Evolutionary conservation across 164 flowering plant genomes (phyloP), one percentile per base, ranked within the genome.

Genomic region (Warburgia ugandensis): DNA sequence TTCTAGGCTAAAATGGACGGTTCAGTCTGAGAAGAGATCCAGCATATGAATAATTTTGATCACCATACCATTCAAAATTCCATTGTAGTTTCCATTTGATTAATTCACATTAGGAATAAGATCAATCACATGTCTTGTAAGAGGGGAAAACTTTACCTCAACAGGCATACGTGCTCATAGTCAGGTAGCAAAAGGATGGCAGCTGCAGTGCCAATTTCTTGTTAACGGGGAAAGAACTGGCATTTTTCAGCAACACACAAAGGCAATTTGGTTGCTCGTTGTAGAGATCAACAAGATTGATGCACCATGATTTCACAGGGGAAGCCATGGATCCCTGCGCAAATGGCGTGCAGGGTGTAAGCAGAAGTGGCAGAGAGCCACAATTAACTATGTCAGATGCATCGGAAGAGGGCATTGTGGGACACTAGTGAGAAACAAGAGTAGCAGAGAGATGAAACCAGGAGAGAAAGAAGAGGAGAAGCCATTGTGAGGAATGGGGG

Each of bases 111-210:
- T n/a, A n/a, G n/a, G 27, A 21, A 21, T 5, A n/a, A 19, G 13
- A 21, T 6, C 3, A n/a, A 3, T 12, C 8, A 20, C 22, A 21
- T 9, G 30, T 22, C 2, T 8, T 2, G 19, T 11, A 10, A 47
- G 33, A 14, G n/a, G n/a, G n/a, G n/a, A n/a, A n/a, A n/a, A n/a
- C n/a, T n/a, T 5, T 51, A 83, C 94, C 91, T 53, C 84, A 58
- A 60, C 94, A 88, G 22, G 63, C 13, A 43, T 77, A 56, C 48
- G 16, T 11, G 54, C 61, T 43, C 1, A 56, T 48, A 13, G 58
- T 57, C 29, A 78, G 69, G 50, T 50, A 44, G 54, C 97, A 88
- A 25, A 83, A 70, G 36, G 3, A 13, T 1, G 92, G 97, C 43
- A 88, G 73, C 65, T 74, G 59, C 29, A 81, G 51, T 19, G 83